Evolutionary conservation across 768 basidiomycete genomes (phyloP), one percentile per base, ranked within the genome.

Genomic region (Favolaschia claudopus): DNA sequence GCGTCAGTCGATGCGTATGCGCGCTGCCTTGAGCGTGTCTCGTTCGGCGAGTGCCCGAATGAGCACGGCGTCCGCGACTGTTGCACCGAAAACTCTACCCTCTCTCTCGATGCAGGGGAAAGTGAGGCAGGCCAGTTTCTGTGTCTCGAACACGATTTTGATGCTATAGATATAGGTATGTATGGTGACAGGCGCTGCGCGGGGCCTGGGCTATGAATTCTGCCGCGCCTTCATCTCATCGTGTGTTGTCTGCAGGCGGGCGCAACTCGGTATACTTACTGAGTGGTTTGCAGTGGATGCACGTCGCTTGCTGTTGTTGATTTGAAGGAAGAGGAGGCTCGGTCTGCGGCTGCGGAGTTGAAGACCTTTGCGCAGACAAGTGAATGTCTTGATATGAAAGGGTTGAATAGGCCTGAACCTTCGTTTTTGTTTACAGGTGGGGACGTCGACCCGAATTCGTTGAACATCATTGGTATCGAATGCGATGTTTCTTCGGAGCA

Each of bases 151-250:
- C 27, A 25, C 15, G 20, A 55, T 29, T 47, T 55, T n/a, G n/a
- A 17, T 48, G 42, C 27, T 54, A 60, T 32, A 29, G 22, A 34
- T 19, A 7, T 69, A 96, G 89, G 94, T 95, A 51, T 93, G 93
- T 76, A 78, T 96, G 66, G 88, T 99, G 47, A 99, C 96, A 34
- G 96, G 96, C 42, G 96, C 89, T 51, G 96, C 95, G 13, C 83
- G 92, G 67, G 96, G 96, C 7, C 78, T 99, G 42, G 96, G 96
- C 7, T 83, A 91, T 64, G 89, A 94, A 73, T 94, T 98, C 71
- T 95, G 94, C 71, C 85, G 88, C 42, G 95, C 95, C 13, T 95
- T 98, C 74, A 68, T 95, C 64, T 88, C 91, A 75, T 91, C 92
- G 92, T 93, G 67, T 67, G 86, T 77, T 29, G 13, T 60, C 25